Percentiles rank a stretch among this genome's conserved stretches.
phyloP scores from a whole-genome alignment of 106 monocot genomes.

The Hemerocallis citrina region DNA sequence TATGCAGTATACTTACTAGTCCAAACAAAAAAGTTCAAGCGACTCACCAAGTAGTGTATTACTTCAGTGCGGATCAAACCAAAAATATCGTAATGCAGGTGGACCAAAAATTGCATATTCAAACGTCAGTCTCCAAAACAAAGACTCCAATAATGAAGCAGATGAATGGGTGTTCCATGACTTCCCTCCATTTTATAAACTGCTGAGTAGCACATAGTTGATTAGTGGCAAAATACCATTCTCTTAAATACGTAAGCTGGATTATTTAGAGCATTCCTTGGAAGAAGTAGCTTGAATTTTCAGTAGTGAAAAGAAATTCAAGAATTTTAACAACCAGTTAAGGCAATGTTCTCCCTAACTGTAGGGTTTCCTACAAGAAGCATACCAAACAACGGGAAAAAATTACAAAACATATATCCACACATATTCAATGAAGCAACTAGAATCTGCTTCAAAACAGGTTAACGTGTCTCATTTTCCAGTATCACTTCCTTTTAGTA shows the following conservation, averaged over 20 bases:
- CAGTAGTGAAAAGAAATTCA: not conserved
- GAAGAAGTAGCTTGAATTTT: not conserved
- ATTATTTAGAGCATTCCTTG: not conserved
- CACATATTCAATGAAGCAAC: no score
- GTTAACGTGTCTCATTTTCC: no score
- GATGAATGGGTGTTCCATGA: not conserved
- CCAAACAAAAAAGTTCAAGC: no score
- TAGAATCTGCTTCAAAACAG: no score
- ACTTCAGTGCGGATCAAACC: not conserved
- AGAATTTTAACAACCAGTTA: not conserved
- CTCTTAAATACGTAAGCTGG: no score
- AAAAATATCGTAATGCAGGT: not conserved
- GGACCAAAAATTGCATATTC: slow-evolving; percentile 1
- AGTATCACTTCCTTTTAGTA: no score
- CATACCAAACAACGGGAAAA: no score
- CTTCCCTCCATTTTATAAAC: not conserved
- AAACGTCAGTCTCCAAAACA: slow-evolving; percentile 2
- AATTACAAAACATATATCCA: no score
- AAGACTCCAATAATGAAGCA: not conserved
- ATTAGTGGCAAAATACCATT: no score
- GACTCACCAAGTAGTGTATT: not conserved
- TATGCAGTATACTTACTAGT: no score
- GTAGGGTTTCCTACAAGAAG: no score
- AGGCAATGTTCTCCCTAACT: not conserved
- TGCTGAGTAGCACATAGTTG: not conserved